Conservation (phyloP, 148 eudicot species). For the Hydrangea macrophylla region DNA sequence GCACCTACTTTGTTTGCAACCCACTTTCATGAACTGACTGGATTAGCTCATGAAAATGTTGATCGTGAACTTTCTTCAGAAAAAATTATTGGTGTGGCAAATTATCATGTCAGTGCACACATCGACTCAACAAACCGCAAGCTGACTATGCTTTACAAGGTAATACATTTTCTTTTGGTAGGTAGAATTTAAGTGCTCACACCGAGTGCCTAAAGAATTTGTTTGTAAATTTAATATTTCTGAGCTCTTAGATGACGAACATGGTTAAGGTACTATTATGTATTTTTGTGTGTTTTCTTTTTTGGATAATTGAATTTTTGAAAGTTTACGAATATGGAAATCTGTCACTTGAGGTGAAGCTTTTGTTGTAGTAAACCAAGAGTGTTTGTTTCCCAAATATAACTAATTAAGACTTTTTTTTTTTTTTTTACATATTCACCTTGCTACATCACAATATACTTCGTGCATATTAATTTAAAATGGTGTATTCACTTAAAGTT, state of each 20-base stretch:
- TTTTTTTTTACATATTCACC: not conserved
- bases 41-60: constrained; percentile 62
- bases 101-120: constrained; percentile 97
- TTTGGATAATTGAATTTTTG: too few relatives aligned
- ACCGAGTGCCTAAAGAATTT: not conserved
- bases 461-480: constrained; percentile 4
- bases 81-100: constrained; percentile 62
- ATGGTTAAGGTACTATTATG: not conserved
- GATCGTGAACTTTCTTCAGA: constrained; percentile 37
- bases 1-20: constrained; percentile 99
- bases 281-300: too few relatives aligned
- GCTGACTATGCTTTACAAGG: constrained; percentile 99
- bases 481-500: constrained; percentile 2
- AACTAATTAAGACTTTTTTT: not conserved
- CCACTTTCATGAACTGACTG: constrained; percentile 98
- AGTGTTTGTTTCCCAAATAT: too few relatives aligned
- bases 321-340: too few relatives aligned
- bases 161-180: constrained; percentile 23
- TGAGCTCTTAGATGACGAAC: too few relatives aligned
- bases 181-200: too few relatives aligned
- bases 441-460: constrained; percentile 2
- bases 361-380: too few relatives aligned
- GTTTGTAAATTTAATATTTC: too few relatives aligned
- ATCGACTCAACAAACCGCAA: constrained; percentile 87
- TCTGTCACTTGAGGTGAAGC: too few relatives aligned